Base-by-base conservation (phyloP, 805 yeast genomes). In the Metschnikowia proteae region DNA sequence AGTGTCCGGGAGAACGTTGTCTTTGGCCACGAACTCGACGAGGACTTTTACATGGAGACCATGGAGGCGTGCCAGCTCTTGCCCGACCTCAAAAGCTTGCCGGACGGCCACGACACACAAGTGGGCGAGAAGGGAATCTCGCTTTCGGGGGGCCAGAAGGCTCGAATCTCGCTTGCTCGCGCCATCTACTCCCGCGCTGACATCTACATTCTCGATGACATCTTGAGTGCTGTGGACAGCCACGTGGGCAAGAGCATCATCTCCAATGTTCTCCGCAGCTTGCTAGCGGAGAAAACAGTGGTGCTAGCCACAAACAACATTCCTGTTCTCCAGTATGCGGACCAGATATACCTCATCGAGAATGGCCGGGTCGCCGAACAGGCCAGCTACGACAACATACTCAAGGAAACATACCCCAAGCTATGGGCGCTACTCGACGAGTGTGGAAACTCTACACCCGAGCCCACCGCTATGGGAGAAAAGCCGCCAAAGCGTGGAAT, bases 91-190 rank as follows among this genome's bases (percentile, higher is more conserved):
- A 60, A 59, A 27, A 54, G 60, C 4, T 61, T 71, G 43, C 72
- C 75, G 2, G 75, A 71, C 54, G 74, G 71, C 23, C 75, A 71
- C 55, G 58, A 54, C 41, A 71, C 75, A n/a, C 60, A 66, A 43
- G 75, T 71, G n/a, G 76, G 76, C 5, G 75, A 71, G 48, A 71
- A 71, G 53, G 76, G 75, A 32, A 68, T 71, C 35, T 67, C 76
- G 3, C 56, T 71, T 26, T 65, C 72, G 45, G 76, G 76, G 4
- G 76, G 76, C 28, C 75, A 71, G 52, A 71, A 71, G 51, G 76
- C 76, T 3, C 60, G 76, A 31, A 59, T 71, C 32, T 63, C 74
- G 6, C 59, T 71, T 39, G 76, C 76, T 2, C 60, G 76, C 52
- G 75, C 75, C 6, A 74, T 71, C 4, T 71, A 71, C 49, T 56